These are phyloP conservation scores for Chaetomium strumarium DNA, from an alignment of 2,329 filamentous ascomycete species.

Conservation along the genomic window DNA sequence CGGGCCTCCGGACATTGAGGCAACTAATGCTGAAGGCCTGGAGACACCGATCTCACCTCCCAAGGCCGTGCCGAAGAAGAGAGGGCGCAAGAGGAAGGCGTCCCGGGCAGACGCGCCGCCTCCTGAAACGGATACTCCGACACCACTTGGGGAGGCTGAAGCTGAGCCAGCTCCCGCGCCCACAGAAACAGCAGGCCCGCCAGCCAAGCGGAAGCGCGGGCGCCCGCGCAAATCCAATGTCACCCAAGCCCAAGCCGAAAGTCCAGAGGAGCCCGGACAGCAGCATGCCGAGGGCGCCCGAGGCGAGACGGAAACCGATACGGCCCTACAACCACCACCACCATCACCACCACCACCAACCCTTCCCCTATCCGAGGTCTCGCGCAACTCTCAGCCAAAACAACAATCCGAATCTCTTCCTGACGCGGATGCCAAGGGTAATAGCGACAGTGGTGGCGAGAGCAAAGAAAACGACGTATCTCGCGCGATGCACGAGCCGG, in stretches of 20 bases:
- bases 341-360: no score
- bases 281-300: conserved; percentile 4
- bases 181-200: conserved; percentile 3
- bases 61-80: conserved; percentile 22
- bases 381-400: conserved; percentile 4
- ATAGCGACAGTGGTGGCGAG: neutral
- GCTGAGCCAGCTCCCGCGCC: neutral
- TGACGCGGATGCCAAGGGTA: neutral
- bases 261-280: neutral
- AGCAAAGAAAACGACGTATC: conserved; percentile 4
- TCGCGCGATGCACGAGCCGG: neutral
- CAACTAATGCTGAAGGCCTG: neutral
- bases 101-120: conserved; percentile 1
- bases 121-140: conserved; percentile 1
- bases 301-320: neutral
- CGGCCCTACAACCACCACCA: neutral
- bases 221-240: conserved; percentile 36
- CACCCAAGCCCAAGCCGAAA: conserved; percentile 10
- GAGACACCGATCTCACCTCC: neutral
- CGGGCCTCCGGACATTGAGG: neutral
- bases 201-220: conserved; percentile 35
- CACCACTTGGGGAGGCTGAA: neutral
- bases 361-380: conserved; percentile 1
- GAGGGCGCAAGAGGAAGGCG: conserved; percentile 28
- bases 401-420: neutral